Evolutionary conservation across 257 asterid species (phyloP).

Genomic region (Plantago ovata): DNA sequence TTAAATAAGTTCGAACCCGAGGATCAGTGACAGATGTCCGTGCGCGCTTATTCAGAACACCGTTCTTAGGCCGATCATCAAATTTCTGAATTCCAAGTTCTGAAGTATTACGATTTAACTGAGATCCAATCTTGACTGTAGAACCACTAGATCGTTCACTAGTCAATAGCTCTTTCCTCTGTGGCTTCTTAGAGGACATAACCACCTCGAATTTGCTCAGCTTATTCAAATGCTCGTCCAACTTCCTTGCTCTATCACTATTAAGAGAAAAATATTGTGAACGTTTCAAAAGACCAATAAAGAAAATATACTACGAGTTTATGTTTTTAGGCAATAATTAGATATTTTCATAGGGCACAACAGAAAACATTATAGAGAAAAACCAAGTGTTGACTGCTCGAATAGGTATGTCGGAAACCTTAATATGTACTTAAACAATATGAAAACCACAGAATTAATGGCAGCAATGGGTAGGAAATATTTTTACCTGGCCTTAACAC

Average conservation of each 20-base stretch:
- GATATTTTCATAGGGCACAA: too few species aligned
- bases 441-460: not conserved
- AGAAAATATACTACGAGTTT: constrained; percentile 1
- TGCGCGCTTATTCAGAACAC: constrained; percentile 65
- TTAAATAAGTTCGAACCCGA: constrained; percentile 65
- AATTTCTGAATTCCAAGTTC: constrained; percentile 56
- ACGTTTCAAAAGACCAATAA: constrained; percentile 23
- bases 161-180: constrained; percentile 53
- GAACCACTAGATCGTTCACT: constrained; percentile 73
- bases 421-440: not conserved
- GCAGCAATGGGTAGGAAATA: constrained; percentile 12
- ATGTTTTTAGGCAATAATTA: not conserved
- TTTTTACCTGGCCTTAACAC: constrained; percentile 71
- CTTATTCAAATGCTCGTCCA: constrained; percentile 69
- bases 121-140: constrained; percentile 66
- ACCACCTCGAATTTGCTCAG: constrained; percentile 55
- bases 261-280: constrained; percentile 29
- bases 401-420: not conserved
- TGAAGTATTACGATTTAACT: constrained; percentile 61
- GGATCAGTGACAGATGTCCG: constrained; percentile 85
- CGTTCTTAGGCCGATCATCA: constrained; percentile 84
- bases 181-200: constrained; percentile 68
- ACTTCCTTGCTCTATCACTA: constrained; percentile 77
- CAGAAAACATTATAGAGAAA: too few species aligned
- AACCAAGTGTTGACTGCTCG: too few species aligned